phyloP scores from a whole-genome alignment of 768 basidiomycete genomes.

The Neoboletus brunneissimus region DNA sequence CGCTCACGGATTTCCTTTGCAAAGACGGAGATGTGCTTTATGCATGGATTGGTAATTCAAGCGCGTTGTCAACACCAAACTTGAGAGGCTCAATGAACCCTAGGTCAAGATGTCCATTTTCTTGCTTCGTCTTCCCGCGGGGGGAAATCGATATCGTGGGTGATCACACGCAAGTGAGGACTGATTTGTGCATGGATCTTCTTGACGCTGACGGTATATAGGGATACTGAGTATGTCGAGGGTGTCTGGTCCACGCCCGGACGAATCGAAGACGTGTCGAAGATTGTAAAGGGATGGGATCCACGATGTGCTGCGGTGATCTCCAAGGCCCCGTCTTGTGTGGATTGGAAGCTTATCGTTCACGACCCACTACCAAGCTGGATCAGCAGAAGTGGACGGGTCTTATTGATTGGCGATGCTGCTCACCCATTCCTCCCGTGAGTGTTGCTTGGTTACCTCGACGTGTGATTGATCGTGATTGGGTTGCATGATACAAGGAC shows the following conservation, averaged over 20 bases:
- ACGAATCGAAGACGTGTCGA: conserved; percentile 21
- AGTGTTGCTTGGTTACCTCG: background rate
- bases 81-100: background rate
- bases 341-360: conserved; percentile 41
- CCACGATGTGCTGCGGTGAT: conserved; percentile 24
- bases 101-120: conserved; percentile 23
- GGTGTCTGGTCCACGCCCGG: conserved; percentile 22
- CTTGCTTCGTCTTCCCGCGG: conserved; percentile 13
- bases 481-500: background rate
- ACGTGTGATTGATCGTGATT: background rate
- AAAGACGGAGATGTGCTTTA: conserved; percentile 20
- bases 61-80: background rate
- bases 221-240: conserved; percentile 21
- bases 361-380: conserved; percentile 38
- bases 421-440: conserved; percentile 34
- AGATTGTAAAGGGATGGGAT: conserved; percentile 24
- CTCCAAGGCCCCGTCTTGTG: conserved; percentile 25
- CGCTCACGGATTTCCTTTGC: conserved; percentile 18
- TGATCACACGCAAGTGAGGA: conserved; percentile 23
- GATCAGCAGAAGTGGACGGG: conserved; percentile 29
- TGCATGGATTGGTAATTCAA: conserved; percentile 23
- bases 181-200: background rate
- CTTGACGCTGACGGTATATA: conserved; percentile 3
- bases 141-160: conserved; percentile 17
- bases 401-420: conserved; percentile 29